A percentile compares a stretch with the other conserved stretches of the same genome.
phyloP scores from a whole-genome alignment of 352 stramenopile species.

The Peronosclerospora sorghi region DNA sequence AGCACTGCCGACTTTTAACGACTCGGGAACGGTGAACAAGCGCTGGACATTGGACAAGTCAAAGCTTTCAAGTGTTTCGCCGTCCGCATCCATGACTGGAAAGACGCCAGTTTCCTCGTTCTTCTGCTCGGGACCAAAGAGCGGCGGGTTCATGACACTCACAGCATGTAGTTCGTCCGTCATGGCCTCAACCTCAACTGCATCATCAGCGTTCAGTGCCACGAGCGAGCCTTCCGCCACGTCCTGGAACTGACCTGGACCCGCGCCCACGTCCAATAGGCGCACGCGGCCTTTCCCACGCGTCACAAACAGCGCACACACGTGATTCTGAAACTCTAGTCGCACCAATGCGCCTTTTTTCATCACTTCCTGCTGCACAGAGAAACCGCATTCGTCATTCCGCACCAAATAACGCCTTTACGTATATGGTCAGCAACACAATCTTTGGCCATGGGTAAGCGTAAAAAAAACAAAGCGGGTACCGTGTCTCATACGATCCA shows the following conservation, averaged over 20 bases:
- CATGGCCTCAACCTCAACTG: conserved; percentile 37
- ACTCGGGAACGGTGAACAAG: conserved; percentile 65
- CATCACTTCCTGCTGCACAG: conserved; percentile 63
- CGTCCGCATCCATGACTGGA: conserved; percentile 53
- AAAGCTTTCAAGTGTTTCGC: conserved; percentile 45
- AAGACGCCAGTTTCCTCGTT: conserved; percentile 46
- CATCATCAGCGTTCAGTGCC: conserved; percentile 48
- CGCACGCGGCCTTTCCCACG: conserved; percentile 37
- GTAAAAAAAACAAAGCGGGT: conserved; percentile 3
- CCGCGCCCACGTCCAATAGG: conserved; percentile 37
- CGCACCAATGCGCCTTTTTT: conserved; percentile 36
- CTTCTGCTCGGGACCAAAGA: conserved; percentile 44
- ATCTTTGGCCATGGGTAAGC: too few species aligned
- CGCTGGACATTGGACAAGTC: conserved; percentile 34
- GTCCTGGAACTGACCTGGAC: conserved; percentile 22
- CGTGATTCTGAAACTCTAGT: conserved; percentile 68
- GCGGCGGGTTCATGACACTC: conserved; percentile 74
- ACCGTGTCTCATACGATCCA: conserved; percentile 48
- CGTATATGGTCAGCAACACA: neutral
- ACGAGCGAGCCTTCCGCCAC: conserved; percentile 44
- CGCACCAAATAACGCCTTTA: conserved; percentile 59
- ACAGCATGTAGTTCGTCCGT: conserved; percentile 59
- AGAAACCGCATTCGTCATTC: conserved; percentile 65
- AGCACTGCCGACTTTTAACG: conserved; percentile 59
- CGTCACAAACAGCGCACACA: conserved; percentile 61